Percentiles rank a stretch among this genome's conserved stretches.
phyloP scores from a whole-genome alignment of 805 yeast species.

The Cyberlindnera xishuangbannaensis region DNA sequence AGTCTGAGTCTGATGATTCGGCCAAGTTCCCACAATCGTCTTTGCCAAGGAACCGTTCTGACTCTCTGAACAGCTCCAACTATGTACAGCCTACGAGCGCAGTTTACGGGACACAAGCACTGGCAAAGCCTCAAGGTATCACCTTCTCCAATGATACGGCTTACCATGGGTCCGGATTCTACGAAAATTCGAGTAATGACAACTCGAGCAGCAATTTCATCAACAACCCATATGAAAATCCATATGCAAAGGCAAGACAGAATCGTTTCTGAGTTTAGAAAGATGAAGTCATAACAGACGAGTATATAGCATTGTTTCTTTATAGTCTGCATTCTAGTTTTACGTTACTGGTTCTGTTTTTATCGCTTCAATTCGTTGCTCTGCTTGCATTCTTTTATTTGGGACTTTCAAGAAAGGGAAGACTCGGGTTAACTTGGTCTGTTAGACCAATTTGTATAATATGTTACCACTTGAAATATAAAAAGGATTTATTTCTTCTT shows the following conservation, averaged over 20 bases:
- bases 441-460: too few relatives aligned
- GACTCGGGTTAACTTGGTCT: too few relatives aligned
- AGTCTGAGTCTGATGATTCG: constrained; percentile 12
- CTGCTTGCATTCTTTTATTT: too few relatives aligned
- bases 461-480: too few relatives aligned
- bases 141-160: constrained; percentile 17
- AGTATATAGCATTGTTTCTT: background rate
- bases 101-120: constrained; percentile 19
- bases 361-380: too few relatives aligned
- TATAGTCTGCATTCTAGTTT: too few relatives aligned
- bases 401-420: too few relatives aligned
- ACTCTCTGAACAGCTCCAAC: constrained; percentile 15
- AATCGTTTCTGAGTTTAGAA: constrained; percentile 8
- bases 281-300: background rate
- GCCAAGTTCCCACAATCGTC: constrained; percentile 14
- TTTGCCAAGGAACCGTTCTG: constrained; percentile 18
- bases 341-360: too few relatives aligned
- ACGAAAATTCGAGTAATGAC: constrained; percentile 1
- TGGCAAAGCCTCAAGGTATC: constrained; percentile 18
- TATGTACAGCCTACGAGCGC: constrained; percentile 23
- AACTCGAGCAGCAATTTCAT: constrained; percentile 5
- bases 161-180: constrained; percentile 19
- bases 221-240: constrained; percentile 18
- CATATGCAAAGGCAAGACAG: constrained; percentile 22
- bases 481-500: too few relatives aligned